Base-by-base conservation (phyloP, 768 basidiomycete species). In the Mycena leptocephala region DNA sequence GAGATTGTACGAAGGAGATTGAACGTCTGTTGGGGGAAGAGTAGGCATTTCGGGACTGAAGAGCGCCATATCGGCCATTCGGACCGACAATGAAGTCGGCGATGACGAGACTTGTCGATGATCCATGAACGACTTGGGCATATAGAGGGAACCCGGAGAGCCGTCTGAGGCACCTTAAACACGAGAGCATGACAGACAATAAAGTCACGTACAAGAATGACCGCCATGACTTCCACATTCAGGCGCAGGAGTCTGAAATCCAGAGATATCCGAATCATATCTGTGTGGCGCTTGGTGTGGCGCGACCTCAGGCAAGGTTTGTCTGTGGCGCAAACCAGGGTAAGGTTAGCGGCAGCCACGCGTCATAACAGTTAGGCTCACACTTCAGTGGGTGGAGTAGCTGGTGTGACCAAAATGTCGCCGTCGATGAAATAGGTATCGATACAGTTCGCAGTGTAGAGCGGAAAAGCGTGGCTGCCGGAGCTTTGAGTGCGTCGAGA, bases 361-460 rank as follows among this genome's bases (percentile, higher is more conserved):
- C n/a, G 30, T n/a, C n/a, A 26, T 32, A 39, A 41, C 58, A 37
- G 30, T 24, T 20, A 6, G 18, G 59, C 67, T 48, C 37, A 74
- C 73, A 53, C 14, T 20, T 48, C 22, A 39, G 11, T 14, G n/a
- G 65, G 66, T 5, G 65, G 73, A 7, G 73, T 69, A 2, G 66
- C 24, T 7, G 46, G 73, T 0, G 37, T 68, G n/a, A 67, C 10
- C 3, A n/a, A 62, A 22, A 64, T 37, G 13, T 26, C 48, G 48
- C 20, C 24, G n/a, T n/a, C 33, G 11, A 18, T 14, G 61, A 39
- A 30, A 39, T 51, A 30, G 62, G 6, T 20, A 33, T 32, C 37
- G 53, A 18, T n/a, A 55, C 28, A 32, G 51, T 20, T 16, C 32
- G 16, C 43, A 43, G 3, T 24, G 43, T 35, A 28, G 41, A 11